Base-by-base conservation (phyloP, 1,139 yeast genomes). In the Sporopachydermia cereana region DNA sequence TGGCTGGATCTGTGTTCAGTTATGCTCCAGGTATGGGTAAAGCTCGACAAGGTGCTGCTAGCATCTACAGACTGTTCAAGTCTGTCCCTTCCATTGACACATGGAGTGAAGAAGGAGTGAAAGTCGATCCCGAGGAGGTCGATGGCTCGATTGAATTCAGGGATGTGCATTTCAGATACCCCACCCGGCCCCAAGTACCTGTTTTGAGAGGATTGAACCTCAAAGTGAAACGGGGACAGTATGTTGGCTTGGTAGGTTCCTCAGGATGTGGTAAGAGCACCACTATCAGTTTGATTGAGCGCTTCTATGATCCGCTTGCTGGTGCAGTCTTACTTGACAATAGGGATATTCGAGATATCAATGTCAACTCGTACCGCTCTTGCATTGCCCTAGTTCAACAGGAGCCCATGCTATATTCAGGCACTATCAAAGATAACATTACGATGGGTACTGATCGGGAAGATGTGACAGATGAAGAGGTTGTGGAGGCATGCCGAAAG, bases 201-300 rank as follows among this genome's bases (percentile, higher is more conserved):
- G 74, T 82, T 17, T 79, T 82, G 57, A 55, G 72, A n/a, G 72
- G 71, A 0, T 67, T 83, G 50, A 64, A 72, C 29, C 71, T 82
- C 47, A 66, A 61, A n/a, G 70, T 82, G 24, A 61, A 67, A 14
- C 70, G 76, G 16, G 82, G 84, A 4, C 79, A 83, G 42, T 81
- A 80, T 50, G 75, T 84, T 14, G 83, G 89, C 61, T 71, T 82
- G 47, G 91, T 82, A 27, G 91, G 89, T 0, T 85, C 88, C 1
- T 77, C 84, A 24, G 89, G 89, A 1, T 75, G 84, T 50, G 89
- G 85, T 36, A 81, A 80, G 56, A 79, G 84, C 16, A 82, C 88
- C 1, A 71, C 80, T 36, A 77, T 83, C 0, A 69, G 81, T 3
- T 62, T 82, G 43, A 61, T 82, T 18, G 58, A 81, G 45, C 66